Evolutionary conservation across 2,329 filamentous ascomycete species (phyloP).

Genomic region (Ploettnerulaceae sp.): DNA sequence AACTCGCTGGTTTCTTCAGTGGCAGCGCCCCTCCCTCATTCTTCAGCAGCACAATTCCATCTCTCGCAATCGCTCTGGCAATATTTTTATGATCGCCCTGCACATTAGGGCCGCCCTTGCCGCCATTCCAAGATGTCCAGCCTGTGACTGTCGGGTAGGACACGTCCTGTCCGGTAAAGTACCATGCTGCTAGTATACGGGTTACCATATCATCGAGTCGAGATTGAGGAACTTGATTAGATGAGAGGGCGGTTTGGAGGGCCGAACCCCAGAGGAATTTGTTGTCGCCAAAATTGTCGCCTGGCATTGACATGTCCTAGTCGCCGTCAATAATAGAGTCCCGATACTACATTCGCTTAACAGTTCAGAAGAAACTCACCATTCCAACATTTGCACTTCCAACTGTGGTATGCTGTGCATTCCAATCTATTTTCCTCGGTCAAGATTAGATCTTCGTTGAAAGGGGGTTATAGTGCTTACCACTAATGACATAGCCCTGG

Average conservation of each 20-base stretch:
- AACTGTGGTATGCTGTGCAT: slow-evolving; percentile 68
- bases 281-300: slow-evolving; percentile 51
- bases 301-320: slow-evolving; percentile 75
- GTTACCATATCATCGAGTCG: slow-evolving; percentile 63
- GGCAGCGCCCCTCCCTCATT: slow-evolving; percentile 55
- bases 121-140: slow-evolving; percentile 37
- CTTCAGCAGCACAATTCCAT: slow-evolving; percentile 63
- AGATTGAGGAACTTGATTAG: slow-evolving; percentile 50
- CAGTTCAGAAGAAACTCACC: slow-evolving; percentile 34
- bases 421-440: slow-evolving; percentile 58
- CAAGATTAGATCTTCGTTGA: slow-evolving; percentile 13
- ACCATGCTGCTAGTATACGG: slow-evolving; percentile 60
- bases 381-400: slow-evolving; percentile 62
- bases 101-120: slow-evolving; percentile 39
- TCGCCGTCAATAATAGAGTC: too few relatives aligned
- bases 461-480: slow-evolving; percentile 18
- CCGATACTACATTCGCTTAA: too few relatives aligned
- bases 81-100: slow-evolving; percentile 59
- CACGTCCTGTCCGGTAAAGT: slow-evolving; percentile 47
- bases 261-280: slow-evolving; percentile 50
- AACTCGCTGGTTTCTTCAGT: slow-evolving; percentile 46
- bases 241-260: slow-evolving; percentile 46
- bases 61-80: slow-evolving; percentile 49
- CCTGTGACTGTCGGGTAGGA: slow-evolving; percentile 48
- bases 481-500: slow-evolving; percentile 59